phyloP scores from a whole-genome alignment of 371 early-diverging fungal genomes.

The Lichtheimia corymbifera region DNA sequence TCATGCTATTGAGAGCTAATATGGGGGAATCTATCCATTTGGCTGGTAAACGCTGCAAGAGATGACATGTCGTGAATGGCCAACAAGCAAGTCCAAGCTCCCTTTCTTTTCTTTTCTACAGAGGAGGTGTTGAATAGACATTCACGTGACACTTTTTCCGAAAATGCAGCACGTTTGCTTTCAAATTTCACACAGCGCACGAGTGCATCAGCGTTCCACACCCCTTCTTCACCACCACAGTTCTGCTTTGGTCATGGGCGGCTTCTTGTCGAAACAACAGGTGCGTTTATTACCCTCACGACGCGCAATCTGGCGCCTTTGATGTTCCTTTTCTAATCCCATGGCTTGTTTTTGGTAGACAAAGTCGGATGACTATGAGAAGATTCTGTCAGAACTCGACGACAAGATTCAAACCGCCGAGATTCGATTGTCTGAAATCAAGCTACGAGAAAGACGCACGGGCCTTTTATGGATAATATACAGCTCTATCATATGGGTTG shows the following conservation, averaged over 20 bases:
- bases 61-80: too few relatives aligned
- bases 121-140: too few relatives aligned
- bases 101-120: too few relatives aligned
- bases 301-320: not conserved
- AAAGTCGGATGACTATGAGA: slow-evolving; percentile 71
- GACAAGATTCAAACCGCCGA: slow-evolving; percentile 74
- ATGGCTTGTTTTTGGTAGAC: slow-evolving; percentile 7
- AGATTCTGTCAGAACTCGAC: slow-evolving; percentile 79
- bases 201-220: too few relatives aligned
- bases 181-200: too few relatives aligned
- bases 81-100: too few relatives aligned
- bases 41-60: too few relatives aligned
- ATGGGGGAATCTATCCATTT: too few relatives aligned
- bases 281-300: not conserved
- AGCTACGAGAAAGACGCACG: slow-evolving; percentile 64
- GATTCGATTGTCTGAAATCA: slow-evolving; percentile 59
- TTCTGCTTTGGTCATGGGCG: slow-evolving; percentile 7
- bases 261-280: slow-evolving; percentile 12
- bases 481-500: slow-evolving; percentile 65
- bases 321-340: not conserved
- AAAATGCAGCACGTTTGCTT: too few relatives aligned
- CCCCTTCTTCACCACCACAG: not conserved
- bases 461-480: slow-evolving; percentile 74
- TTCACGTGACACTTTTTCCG: too few relatives aligned
- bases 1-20: too few relatives aligned